Evolutionary conservation across 192 early-diverging fungal species (phyloP).

Genomic region (Coemansia sp.): DNA sequence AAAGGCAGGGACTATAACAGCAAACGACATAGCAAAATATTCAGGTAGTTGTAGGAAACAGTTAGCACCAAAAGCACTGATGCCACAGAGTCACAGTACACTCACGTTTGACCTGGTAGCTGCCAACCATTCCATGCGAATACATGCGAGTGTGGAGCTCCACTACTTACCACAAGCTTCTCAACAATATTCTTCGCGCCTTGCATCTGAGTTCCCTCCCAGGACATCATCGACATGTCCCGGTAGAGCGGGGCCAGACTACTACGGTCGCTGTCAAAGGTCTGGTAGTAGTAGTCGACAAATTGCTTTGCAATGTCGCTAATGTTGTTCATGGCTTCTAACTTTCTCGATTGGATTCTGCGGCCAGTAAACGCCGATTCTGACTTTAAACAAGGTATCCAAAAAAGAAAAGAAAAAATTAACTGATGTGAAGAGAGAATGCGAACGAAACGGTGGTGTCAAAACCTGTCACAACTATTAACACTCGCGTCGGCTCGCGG

Average conservation of each 20-base stretch:
- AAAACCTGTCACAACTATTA: neutral
- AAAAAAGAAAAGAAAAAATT: neutral
- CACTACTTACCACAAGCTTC: conserved; percentile 70
- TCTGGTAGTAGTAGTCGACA: conserved; percentile 83
- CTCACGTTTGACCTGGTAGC: neutral
- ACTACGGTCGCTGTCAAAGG: conserved; percentile 76
- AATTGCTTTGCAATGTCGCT: conserved; percentile 70
- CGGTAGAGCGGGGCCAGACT: conserved; percentile 74
- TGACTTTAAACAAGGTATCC: neutral
- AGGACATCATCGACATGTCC: conserved; percentile 81
- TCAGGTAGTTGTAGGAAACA: neutral
- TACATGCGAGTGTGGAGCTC: neutral
- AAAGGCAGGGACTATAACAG: conserved; percentile 69
- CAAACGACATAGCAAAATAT: conserved; percentile 1
- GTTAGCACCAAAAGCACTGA: neutral
- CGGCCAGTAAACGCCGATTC: neutral
- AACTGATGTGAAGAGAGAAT: neutral
- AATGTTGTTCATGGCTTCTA: conserved; percentile 20
- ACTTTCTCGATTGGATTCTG: neutral
- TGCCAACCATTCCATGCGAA: neutral
- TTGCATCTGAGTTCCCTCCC: conserved; percentile 70
- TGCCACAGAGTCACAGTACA: neutral
- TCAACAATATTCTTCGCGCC: conserved; percentile 71
- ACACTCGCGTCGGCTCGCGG: neutral
- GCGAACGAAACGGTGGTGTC: neutral